Conservation (phyloP, 805 yeast genomes). For the Dipodascus albidus region DNA sequence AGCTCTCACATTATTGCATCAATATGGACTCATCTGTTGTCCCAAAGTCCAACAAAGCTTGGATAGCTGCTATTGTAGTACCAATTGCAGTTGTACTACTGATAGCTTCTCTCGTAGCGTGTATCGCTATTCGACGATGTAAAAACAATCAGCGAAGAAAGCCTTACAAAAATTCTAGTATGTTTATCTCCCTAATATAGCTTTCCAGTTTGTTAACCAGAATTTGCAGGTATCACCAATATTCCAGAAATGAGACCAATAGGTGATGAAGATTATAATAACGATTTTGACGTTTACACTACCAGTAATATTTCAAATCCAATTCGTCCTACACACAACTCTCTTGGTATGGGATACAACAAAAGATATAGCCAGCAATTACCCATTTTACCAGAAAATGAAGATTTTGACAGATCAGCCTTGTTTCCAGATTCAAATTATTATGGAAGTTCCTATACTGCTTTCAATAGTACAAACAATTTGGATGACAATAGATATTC, state of each 20-base stretch:
- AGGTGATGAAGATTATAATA: not conserved
- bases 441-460: no score
- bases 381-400: not conserved
- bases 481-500: not conserved
- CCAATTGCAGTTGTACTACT: slow-evolving; percentile 11
- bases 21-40: not conserved
- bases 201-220: no score
- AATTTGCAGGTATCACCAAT: not conserved
- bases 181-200: no score
- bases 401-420: not conserved
- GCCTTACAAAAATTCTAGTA: not conserved
- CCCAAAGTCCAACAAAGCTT: slow-evolving; percentile 3
- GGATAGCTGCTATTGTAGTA: slow-evolving; percentile 16
- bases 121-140: not conserved
- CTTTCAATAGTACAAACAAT: not conserved
- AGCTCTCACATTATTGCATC: not conserved
- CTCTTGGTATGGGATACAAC: not conserved
- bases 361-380: not conserved
- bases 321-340: not conserved
- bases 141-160: not conserved
- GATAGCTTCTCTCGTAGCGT: not conserved
- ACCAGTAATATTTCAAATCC: not conserved
- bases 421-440: not conserved
- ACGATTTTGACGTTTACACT: not conserved
- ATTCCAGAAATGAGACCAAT: not conserved